Percentiles rank a stretch among this genome's conserved stretches.
Evolutionary conservation across 352 stramenopile genomes (phyloP).

Genomic region (Globisporangium camurandrum): DNA sequence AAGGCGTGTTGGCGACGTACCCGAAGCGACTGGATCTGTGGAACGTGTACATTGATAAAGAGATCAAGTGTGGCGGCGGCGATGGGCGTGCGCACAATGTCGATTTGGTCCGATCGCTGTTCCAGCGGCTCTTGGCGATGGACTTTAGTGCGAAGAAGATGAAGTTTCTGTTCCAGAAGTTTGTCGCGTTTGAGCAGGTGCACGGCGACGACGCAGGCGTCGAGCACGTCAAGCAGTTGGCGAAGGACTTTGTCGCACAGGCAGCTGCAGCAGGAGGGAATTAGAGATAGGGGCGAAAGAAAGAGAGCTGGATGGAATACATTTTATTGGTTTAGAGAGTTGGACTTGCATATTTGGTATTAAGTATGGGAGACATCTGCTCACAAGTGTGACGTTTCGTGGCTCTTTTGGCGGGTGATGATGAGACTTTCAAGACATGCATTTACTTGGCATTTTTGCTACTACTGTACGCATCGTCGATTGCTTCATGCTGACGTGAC

Average conservation of each 20-base stretch:
- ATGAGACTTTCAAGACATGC: no score
- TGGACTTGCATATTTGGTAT: no score
- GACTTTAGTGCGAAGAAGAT: constrained; percentile 97
- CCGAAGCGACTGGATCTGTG: constrained; percentile 94
- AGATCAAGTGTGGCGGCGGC: constrained; percentile 94
- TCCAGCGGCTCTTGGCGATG: constrained; percentile 89
- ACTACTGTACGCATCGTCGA: neutral
- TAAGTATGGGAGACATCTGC: no score
- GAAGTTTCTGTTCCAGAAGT: constrained; percentile 98
- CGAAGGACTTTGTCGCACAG: constrained; percentile 89
- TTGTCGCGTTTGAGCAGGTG: constrained; percentile 90
- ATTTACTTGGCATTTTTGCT: no score
- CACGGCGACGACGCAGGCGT: constrained; percentile 84
- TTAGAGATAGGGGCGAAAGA: constrained; percentile 10
- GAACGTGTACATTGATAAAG: constrained; percentile 97
- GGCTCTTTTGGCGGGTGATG: no score
- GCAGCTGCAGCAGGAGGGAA: constrained; percentile 26
- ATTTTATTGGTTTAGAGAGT: neutral
- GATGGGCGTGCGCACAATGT: no score
- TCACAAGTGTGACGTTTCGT: no score
- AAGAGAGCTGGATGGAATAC: neutral
- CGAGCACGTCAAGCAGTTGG: constrained; percentile 91
- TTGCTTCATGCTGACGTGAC: neutral
- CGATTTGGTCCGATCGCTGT: constrained; percentile 80
- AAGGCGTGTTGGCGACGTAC: constrained; percentile 91